Percentiles rank a stretch among this genome's conserved stretches.
Evolutionary conservation across 2,329 filamentous ascomycete species (phyloP).

Genomic region (Paraconiothyrium sp.): DNA sequence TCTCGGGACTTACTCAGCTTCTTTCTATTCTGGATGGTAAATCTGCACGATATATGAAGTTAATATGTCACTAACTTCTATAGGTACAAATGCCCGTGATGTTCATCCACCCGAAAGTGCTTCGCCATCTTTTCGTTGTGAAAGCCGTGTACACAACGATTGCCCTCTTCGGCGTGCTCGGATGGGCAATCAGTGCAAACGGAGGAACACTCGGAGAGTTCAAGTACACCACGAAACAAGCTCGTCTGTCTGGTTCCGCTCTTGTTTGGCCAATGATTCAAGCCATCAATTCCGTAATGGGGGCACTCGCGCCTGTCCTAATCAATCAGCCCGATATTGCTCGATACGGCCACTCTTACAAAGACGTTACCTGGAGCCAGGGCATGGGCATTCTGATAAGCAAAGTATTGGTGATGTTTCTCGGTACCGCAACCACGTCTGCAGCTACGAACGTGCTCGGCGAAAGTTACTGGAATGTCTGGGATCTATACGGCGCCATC

Average conservation of each 20-base stretch:
- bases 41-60: background rate
- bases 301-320: background rate
- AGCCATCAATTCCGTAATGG: conserved; percentile 28
- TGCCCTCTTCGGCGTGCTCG: conserved; percentile 8
- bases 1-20: conserved; percentile 8
- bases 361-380: conserved; percentile 12
- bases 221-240: conserved; percentile 30
- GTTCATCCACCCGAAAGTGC: conserved; percentile 9
- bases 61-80: background rate
- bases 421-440: conserved; percentile 5
- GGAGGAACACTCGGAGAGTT: conserved; percentile 19
- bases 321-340: conserved; percentile 11
- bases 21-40: conserved; percentile 9
- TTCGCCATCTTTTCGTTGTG: conserved; percentile 9
- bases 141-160: conserved; percentile 9
- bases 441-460: conserved; percentile 7
- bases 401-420: conserved; percentile 8
- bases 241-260: conserved; percentile 21
- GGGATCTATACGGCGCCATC: conserved; percentile 26
- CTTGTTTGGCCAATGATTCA: conserved; percentile 22
- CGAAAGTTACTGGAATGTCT: conserved; percentile 8
- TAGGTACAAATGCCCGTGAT: conserved; percentile 9
- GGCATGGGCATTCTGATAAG: conserved; percentile 3
- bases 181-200: conserved; percentile 10
- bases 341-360: conserved; percentile 7